A percentile compares a stretch with the other conserved stretches of the same genome.
Evolutionary conservation across 805 yeast genomes (phyloP).

Genomic region (Starmerella roubikii): DNA sequence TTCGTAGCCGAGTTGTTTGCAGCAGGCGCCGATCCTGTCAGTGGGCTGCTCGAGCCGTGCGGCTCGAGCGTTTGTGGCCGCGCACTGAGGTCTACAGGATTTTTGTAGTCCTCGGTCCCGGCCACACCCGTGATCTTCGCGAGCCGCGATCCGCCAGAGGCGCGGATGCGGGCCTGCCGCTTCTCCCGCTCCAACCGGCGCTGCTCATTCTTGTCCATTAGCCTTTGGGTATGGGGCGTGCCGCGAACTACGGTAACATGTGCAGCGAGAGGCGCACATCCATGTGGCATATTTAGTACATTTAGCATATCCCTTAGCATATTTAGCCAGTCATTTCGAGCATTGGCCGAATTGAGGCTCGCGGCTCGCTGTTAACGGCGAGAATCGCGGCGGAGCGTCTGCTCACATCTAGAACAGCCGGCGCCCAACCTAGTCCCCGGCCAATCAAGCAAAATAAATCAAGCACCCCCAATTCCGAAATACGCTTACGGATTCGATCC

Average conservation of each 20-base stretch:
- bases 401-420: too few species aligned
- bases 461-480: background rate
- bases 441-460: background rate
- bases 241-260: too few species aligned
- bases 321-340: too few species aligned
- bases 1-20: slow-evolving; percentile 3
- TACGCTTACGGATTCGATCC: background rate
- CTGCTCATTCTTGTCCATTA: slow-evolving; percentile 7
- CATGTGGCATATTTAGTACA: too few species aligned
- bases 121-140: slow-evolving; percentile 24
- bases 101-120: slow-evolving; percentile 18
- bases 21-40: background rate
- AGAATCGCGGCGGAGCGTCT: too few species aligned
- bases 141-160: slow-evolving; percentile 22
- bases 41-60: background rate
- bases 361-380: too few species aligned
- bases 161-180: slow-evolving; percentile 24
- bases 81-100: slow-evolving; percentile 2
- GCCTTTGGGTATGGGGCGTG: too few species aligned
- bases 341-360: too few species aligned
- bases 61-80: background rate
- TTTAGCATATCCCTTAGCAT: too few species aligned
- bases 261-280: too few species aligned
- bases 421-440: too few species aligned
- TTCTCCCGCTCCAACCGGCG: slow-evolving; percentile 20